Percentiles rank a stretch among this genome's conserved stretches.
Evolutionary conservation across 1,284 basidiomycete species (phyloP).

Genomic region (Prillingera fragicola): DNA sequence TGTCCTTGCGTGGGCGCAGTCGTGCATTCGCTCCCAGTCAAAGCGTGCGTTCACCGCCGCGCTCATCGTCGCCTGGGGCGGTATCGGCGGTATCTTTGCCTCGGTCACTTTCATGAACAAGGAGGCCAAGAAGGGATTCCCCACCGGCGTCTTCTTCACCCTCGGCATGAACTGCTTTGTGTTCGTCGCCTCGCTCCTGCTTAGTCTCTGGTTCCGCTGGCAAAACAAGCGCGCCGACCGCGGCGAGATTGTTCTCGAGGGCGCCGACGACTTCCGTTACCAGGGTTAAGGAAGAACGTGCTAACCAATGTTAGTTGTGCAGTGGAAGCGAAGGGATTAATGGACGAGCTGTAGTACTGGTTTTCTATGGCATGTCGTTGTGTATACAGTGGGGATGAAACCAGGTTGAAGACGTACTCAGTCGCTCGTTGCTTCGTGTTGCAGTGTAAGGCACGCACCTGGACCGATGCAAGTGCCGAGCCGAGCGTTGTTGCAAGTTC

Average conservation of each 20-base stretch:
- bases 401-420: too few relatives aligned
- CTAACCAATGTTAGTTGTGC: too few relatives aligned
- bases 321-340: too few relatives aligned
- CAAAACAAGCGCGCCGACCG: conserved; percentile 12
- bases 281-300: conserved; percentile 4
- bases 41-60: conserved; percentile 46
- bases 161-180: conserved; percentile 5
- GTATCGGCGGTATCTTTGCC: conserved; percentile 47
- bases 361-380: too few relatives aligned
- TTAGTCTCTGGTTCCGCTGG: conserved; percentile 5
- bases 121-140: conserved; percentile 9
- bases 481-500: too few relatives aligned
- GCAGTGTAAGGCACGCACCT: too few relatives aligned
- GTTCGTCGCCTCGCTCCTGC: background rate
- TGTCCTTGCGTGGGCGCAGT: conserved; percentile 39
- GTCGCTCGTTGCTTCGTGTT: too few relatives aligned
- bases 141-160: conserved; percentile 7
- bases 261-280: conserved; percentile 10
- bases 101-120: conserved; percentile 10
- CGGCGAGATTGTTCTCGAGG: conserved; percentile 12
- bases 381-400: too few relatives aligned
- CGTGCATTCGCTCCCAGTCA: conserved; percentile 48
- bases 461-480: too few relatives aligned
- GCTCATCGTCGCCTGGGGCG: conserved; percentile 46
- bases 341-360: too few relatives aligned